Evolutionary conservation across 2,329 filamentous ascomycete species (phyloP), one percentile per base, ranked within the genome.

Genomic region (Clathrospora elynae): DNA sequence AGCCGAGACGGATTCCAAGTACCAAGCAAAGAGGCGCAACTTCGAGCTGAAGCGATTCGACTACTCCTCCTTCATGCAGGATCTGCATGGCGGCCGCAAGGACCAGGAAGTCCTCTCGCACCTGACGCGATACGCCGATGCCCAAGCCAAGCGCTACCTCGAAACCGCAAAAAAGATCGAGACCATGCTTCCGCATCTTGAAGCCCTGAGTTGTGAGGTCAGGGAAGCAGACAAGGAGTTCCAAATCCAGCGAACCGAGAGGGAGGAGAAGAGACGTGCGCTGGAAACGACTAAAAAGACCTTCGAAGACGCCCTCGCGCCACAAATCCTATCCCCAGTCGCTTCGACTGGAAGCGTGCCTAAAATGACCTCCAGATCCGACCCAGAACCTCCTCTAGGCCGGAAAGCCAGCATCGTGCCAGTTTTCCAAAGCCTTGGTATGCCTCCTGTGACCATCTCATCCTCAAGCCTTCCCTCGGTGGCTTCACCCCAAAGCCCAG

Each of bases 31-130:
- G 75, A 83, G 91, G 55, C 85, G 89, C 30, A 96, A 90, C 57
- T 99, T 99, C 62, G 93, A 99, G 74, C 79, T 99, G 43, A 96
- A 95, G 74, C 86, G 95, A 7, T 99, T 99, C 62, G 95, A 99
- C 71, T 99, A 99, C 69, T 97, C 92, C 3, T 96, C 90, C 10
- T 99, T 97, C 66, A 95, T 99, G 88, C 92, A 97, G 63, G 93
- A 99, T 74, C 78, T 99, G n/a, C 93, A 97, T 52, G 93, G 93
- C 19, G 93, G 93, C n/a, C 86, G 93, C 51, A 99, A 97, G 68
- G 93, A 99, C 62, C 93, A 97, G 64, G 93, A 99, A 68, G 88
- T 99, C 4, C 73, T 99, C 19, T 97, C 92, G 1, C 88, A 96
- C 65, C 78, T 99, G 20, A 99, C 93, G 2, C 92, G 87, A 66